phyloP scores from a whole-genome alignment of 129 eudicot genomes.

The Chrysanthemum seticuspe region DNA sequence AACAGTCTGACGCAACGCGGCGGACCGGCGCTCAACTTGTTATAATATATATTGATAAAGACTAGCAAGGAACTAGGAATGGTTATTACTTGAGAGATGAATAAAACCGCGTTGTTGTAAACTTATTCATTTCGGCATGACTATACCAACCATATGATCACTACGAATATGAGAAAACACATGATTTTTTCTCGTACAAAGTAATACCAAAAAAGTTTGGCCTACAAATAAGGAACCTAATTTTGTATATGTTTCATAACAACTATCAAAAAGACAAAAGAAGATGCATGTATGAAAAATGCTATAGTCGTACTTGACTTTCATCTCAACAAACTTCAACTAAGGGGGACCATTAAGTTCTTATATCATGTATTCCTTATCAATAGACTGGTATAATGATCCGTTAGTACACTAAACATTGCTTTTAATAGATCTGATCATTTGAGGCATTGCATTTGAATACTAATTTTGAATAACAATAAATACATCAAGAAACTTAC shows the following conservation, averaged over 20 bases:
- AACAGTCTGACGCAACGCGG: too few species aligned
- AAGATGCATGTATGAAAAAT: conserved; percentile 12
- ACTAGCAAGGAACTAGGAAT: too few species aligned
- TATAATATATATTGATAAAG: too few species aligned
- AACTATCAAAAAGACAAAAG: conserved; percentile 23
- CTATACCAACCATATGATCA: not conserved
- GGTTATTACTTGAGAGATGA: too few species aligned
- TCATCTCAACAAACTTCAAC: conserved; percentile 39
- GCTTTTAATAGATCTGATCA: not conserved
- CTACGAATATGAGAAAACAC: too few species aligned
- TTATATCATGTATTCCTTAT: conserved; percentile 10
- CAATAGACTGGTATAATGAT: not conserved
- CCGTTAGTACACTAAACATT: not conserved
- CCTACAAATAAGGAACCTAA: not conserved
- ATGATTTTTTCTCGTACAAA: too few species aligned
- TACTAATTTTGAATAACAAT: not conserved
- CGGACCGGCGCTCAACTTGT: too few species aligned
- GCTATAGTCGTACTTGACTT: conserved; percentile 30
- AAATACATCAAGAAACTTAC: too few species aligned
- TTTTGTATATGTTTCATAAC: conserved; percentile 22
- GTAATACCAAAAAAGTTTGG: not conserved
- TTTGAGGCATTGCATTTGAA: not conserved
- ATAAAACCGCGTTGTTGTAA: not conserved
- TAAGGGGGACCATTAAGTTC: conserved; percentile 26
- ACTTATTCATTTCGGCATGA: not conserved